A percentile compares a stretch with the other conserved stretches of the same genome.
Conservation (phyloP, 2,329 filamentous ascomycete species). For the Raffaelea deltoideospora region DNA sequence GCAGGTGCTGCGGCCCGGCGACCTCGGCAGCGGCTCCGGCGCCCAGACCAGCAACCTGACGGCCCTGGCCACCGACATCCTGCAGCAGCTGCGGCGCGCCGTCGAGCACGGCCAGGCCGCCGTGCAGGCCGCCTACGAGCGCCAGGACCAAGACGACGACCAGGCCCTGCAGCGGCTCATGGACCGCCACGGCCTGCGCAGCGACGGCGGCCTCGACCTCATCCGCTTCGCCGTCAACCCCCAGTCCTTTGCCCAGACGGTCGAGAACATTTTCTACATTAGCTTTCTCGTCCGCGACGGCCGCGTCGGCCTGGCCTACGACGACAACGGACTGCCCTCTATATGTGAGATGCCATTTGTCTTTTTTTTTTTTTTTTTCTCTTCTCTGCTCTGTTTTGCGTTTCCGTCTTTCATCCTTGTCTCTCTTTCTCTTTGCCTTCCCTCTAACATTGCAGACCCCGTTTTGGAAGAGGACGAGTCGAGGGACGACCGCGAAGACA, state of each 20-base stretch:
- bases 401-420: no score
- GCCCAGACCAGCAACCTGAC: slow-evolving; percentile 70
- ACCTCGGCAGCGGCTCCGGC: slow-evolving; percentile 60
- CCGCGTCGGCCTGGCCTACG: slow-evolving; percentile 55
- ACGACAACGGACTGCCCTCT: slow-evolving; percentile 61
- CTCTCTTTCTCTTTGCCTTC: neutral
- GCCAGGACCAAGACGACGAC: slow-evolving; percentile 27
- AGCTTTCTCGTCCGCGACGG: slow-evolving; percentile 89
- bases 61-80: slow-evolving; percentile 56
- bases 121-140: slow-evolving; percentile 20
- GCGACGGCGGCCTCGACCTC: slow-evolving; percentile 58
- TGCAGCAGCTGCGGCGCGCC: slow-evolving; percentile 38
- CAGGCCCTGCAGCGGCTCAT: slow-evolving; percentile 27
- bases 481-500: slow-evolving; percentile 1
- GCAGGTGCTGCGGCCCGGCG: slow-evolving; percentile 58
- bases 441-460: slow-evolving; percentile 19
- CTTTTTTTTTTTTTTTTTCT: neutral
- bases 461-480: slow-evolving; percentile 29
- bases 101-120: slow-evolving; percentile 30
- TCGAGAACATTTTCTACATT: slow-evolving; percentile 95
- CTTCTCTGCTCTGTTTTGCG: neutral
- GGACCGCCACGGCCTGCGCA: slow-evolving; percentile 48
- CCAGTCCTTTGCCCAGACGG: slow-evolving; percentile 76
- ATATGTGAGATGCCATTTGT: slow-evolving; percentile 66
- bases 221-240: slow-evolving; percentile 88